phyloP scores from a whole-genome alignment of 176 grass and related monocot genomes.

The Alloteropsis semialata region DNA sequence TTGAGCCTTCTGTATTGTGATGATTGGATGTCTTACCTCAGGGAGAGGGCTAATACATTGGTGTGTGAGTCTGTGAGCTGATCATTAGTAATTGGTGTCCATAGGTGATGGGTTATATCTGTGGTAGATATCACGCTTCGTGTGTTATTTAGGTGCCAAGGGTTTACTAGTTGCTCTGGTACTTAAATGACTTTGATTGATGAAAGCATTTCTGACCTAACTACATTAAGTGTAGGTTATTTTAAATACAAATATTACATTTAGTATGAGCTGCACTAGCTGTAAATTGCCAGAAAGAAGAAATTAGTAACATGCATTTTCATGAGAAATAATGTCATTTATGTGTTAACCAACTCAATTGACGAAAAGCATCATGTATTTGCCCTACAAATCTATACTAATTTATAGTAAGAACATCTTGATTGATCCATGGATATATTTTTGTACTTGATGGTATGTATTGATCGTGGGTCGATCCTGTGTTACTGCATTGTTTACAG shows the following conservation, averaged over 20 bases:
- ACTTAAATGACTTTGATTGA: background rate
- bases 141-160: background rate
- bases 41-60: background rate
- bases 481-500: background rate
- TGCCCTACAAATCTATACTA: background rate
- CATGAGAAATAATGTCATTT: background rate
- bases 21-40: background rate
- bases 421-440: background rate
- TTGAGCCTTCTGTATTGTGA: background rate
- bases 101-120: background rate
- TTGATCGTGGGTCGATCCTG: background rate
- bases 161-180: no score
- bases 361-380: background rate
- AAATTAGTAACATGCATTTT: background rate
- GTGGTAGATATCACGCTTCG: background rate
- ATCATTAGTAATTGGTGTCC: background rate
- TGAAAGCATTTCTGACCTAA: background rate
- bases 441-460: background rate
- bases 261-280: background rate
- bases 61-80: background rate
- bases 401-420: background rate
- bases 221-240: background rate
- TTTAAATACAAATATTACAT: background rate
- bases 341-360: background rate
- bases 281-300: background rate